These are phyloP conservation scores for Schwanniomyces yamadae DNA, from an alignment of 805 yeast species.

Conservation along the genomic window DNA sequence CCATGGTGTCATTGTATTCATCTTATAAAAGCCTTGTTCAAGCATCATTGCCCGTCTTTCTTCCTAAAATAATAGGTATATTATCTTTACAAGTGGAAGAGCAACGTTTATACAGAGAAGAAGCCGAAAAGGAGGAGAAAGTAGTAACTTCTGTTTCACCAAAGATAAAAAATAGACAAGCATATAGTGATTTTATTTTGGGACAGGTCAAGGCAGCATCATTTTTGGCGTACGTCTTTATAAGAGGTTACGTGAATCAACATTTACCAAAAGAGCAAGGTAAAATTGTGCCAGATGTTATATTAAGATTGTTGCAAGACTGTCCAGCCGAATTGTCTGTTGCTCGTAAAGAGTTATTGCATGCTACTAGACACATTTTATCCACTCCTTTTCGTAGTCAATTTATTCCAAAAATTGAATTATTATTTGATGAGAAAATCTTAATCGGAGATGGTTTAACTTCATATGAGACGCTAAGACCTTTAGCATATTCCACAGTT, in stretches of 20 bases:
- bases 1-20: conserved; percentile 89
- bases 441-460: conserved; percentile 92
- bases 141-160: conserved; percentile 72
- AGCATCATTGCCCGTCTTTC: conserved; percentile 67
- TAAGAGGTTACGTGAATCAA: conserved; percentile 76
- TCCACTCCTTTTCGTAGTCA: conserved; percentile 82
- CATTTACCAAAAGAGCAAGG: conserved; percentile 43
- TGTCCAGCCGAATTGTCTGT: conserved; percentile 92
- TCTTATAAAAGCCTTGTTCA: conserved; percentile 77
- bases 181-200: conserved; percentile 83
- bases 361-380: conserved; percentile 92
- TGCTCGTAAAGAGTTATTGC: conserved; percentile 88
- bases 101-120: conserved; percentile 47
- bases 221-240: conserved; percentile 85
- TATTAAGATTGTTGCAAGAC: conserved; percentile 83
- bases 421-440: conserved; percentile 81
- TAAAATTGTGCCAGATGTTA: conserved; percentile 78
- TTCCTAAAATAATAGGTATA: conserved; percentile 78
- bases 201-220: conserved; percentile 97
- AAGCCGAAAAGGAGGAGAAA: conserved; percentile 54
- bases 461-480: conserved; percentile 83
- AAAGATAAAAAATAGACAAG: conserved; percentile 68
- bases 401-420: conserved; percentile 82
- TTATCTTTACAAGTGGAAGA: conserved; percentile 78
- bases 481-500: conserved; percentile 90